These are phyloP conservation scores for Backusella tuberculispora DNA, from an alignment of 192 early-diverging fungal genomes.

Conservation along the genomic window DNA sequence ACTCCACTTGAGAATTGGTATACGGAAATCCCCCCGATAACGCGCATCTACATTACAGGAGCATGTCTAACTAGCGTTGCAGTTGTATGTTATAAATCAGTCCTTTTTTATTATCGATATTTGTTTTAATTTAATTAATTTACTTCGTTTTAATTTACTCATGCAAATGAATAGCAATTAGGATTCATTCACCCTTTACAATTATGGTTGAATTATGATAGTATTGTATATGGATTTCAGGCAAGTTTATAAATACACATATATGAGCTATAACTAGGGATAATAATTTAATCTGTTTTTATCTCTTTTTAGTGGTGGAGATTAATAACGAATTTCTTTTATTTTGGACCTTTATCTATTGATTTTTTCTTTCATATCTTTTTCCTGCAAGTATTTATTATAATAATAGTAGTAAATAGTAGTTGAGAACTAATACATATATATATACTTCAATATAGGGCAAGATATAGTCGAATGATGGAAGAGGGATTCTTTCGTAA, in stretches of 20 bases:
- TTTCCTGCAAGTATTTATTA: slow-evolving; percentile 59
- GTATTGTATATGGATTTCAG: slow-evolving; percentile 71
- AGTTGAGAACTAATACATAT: neutral
- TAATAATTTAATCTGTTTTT: neutral
- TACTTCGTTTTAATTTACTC: slow-evolving; percentile 22
- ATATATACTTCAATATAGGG: slow-evolving; percentile 42
- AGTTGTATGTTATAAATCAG: slow-evolving; percentile 57
- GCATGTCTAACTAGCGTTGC: slow-evolving; percentile 76
- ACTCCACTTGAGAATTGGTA: slow-evolving; percentile 87
- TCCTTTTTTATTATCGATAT: neutral
- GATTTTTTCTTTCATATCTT: slow-evolving; percentile 96
- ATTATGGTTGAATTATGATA: slow-evolving; percentile 78
- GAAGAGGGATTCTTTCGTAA: slow-evolving; percentile 94
- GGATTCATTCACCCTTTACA: slow-evolving; percentile 80
- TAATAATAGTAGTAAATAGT: neutral
- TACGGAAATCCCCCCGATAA: slow-evolving; percentile 84
- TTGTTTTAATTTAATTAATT: neutral
- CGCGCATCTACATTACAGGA: slow-evolving; percentile 85
- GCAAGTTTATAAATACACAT: slow-evolving; percentile 55
- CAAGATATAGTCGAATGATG: slow-evolving; percentile 87
- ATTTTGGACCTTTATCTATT: slow-evolving; percentile 87
- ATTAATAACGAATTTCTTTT: slow-evolving; percentile 90
- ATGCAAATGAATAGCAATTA: slow-evolving; percentile 65
- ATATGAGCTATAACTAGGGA: neutral
- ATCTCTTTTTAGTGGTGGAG: slow-evolving; percentile 80